phyloP scores from a whole-genome alignment of 306 rosid species.

The Chamaecrista fasciculata region DNA sequence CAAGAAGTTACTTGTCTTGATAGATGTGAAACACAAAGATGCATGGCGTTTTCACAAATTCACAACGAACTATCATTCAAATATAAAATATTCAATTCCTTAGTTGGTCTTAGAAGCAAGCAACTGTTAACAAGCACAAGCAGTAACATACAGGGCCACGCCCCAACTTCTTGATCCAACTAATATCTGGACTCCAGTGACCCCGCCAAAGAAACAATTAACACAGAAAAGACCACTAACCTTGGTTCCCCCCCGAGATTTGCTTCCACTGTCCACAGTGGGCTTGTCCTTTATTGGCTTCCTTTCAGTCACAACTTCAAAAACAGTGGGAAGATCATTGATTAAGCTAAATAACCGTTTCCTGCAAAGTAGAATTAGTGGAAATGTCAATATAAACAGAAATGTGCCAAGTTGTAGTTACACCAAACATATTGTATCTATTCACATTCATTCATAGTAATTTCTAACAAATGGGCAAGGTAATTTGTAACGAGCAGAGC shows the following conservation, averaged over 20 bases:
- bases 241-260: constrained; percentile 82
- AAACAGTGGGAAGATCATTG: constrained; percentile 94
- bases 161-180: background rate
- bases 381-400: constrained; percentile 23
- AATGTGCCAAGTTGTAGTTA: constrained; percentile 7
- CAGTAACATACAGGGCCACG: background rate
- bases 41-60: background rate
- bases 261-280: constrained; percentile 84
- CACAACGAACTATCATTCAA: background rate
- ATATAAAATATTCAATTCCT: constrained; percentile 5
- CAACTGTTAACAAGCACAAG: background rate
- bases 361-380: constrained; percentile 48
- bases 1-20: background rate
- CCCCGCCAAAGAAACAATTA: constrained; percentile 16
- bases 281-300: constrained; percentile 86
- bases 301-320: constrained; percentile 92
- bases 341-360: constrained; percentile 90
- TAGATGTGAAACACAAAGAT: background rate
- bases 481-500: constrained; percentile 7
- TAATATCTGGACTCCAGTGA: too few relatives aligned
- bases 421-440: background rate
- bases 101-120: background rate
- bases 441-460: background rate
- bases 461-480: too few relatives aligned
- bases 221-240: constrained; percentile 34